A percentile compares a stretch with the other conserved stretches of the same genome.
Conservation (phyloP, 441 rosid species). For the Euphorbia celastroides region DNA sequence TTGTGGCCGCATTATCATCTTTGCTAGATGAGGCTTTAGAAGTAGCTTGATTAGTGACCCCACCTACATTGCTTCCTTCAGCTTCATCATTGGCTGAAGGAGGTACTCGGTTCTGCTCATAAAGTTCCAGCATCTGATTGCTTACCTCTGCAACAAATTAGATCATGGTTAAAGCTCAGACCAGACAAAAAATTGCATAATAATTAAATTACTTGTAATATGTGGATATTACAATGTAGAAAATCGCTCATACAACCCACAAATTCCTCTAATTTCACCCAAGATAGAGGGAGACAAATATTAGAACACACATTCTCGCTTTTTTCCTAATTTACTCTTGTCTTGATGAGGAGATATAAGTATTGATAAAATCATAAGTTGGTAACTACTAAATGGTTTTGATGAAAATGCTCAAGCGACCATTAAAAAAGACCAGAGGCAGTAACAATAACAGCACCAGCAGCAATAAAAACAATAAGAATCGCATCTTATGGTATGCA, state of each 20-base stretch:
- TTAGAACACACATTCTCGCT: background rate
- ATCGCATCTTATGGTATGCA: background rate
- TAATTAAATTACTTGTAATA: too few species aligned
- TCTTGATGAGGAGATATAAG: too few species aligned
- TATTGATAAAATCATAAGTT: too few species aligned
- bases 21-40: conserved; percentile 31
- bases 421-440: too few species aligned
- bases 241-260: background rate
- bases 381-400: too few species aligned
- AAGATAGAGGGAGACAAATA: too few species aligned
- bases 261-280: background rate
- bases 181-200: background rate
- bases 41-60: conserved; percentile 36
- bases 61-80: conserved; percentile 34
- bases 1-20: conserved; percentile 28
- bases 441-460: too few species aligned
- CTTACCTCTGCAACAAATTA: conserved; percentile 68
- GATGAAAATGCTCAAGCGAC: too few species aligned
- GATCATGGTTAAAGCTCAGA: conserved; percentile 8
- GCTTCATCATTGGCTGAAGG: conserved; percentile 66
- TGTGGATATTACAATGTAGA: too few species aligned
- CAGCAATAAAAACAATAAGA: too few species aligned
- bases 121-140: conserved; percentile 94
- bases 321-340: too few species aligned
- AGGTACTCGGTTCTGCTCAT: conserved; percentile 77